These are phyloP conservation scores for Tuber aestivum DNA, from an alignment of 495 filamentous ascomycete species.

Conservation along the genomic window DNA sequence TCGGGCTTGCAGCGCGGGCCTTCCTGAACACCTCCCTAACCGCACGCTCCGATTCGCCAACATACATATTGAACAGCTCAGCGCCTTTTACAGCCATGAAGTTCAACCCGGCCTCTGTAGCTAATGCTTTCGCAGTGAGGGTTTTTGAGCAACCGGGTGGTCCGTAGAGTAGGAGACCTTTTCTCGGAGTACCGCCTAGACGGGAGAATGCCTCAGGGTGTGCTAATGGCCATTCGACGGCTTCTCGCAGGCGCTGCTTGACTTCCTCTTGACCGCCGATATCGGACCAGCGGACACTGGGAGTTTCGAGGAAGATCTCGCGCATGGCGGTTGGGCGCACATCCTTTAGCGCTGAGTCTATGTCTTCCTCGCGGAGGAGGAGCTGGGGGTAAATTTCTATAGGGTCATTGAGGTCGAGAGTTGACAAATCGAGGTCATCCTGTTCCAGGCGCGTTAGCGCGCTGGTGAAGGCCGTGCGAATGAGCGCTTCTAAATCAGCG, in stretches of 20 bases:
- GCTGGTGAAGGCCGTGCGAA: slow-evolving; percentile 43
- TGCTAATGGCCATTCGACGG: slow-evolving; percentile 61
- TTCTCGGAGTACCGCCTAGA: slow-evolving; percentile 60
- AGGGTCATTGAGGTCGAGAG: background rate
- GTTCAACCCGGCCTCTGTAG: slow-evolving; percentile 84
- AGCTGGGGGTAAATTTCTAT: slow-evolving; percentile 9
- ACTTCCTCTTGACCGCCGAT: slow-evolving; percentile 83
- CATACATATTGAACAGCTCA: slow-evolving; percentile 94
- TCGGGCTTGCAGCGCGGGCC: slow-evolving; percentile 76
- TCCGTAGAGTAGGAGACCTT: slow-evolving; percentile 86
- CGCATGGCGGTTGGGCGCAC: slow-evolving; percentile 79
- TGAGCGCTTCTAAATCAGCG: slow-evolving; percentile 54
- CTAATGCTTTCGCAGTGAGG: slow-evolving; percentile 83
- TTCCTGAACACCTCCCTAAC: slow-evolving; percentile 83
- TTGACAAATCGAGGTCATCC: background rate
- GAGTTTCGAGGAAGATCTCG: slow-evolving; percentile 81
- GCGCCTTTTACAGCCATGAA: slow-evolving; percentile 96
- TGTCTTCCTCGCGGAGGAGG: slow-evolving; percentile 48
- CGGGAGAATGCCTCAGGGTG: slow-evolving; percentile 56
- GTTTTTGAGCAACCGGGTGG: slow-evolving; percentile 97
- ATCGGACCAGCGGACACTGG: slow-evolving; percentile 79
- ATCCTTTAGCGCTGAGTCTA: slow-evolving; percentile 52
- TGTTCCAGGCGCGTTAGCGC: slow-evolving; percentile 26
- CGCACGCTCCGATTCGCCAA: slow-evolving; percentile 88
- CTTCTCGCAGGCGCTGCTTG: slow-evolving; percentile 61